Percentiles rank a stretch among this genome's conserved stretches.
phyloP scores from a whole-genome alignment of 352 stramenopile genomes.

The Phytophthora chlamydospora region DNA sequence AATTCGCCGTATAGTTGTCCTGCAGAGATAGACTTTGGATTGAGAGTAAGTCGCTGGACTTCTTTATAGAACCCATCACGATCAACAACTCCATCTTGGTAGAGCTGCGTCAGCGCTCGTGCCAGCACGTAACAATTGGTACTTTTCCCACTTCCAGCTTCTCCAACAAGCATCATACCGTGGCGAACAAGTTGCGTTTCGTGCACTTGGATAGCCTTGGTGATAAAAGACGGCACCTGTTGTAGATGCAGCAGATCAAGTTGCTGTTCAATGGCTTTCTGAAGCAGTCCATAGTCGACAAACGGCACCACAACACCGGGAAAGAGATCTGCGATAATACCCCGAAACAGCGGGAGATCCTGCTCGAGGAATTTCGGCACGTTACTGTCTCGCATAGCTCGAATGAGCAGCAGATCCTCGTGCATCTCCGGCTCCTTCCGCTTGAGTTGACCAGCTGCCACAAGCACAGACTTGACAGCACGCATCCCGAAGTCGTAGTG shows the following conservation, averaged over 20 bases:
- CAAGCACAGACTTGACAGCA: constrained; percentile 93
- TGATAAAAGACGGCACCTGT: constrained; percentile 86
- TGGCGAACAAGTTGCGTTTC: constrained; percentile 92
- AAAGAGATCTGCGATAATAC: constrained; percentile 95
- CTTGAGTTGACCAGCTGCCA: constrained; percentile 94
- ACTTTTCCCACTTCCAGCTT: constrained; percentile 90
- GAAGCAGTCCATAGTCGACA: constrained; percentile 93
- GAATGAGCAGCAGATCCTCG: constrained; percentile 94
- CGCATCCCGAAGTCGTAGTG: constrained; percentile 96
- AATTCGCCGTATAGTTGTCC: constrained; percentile 95
- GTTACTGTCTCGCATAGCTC: constrained; percentile 96
- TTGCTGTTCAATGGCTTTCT: constrained; percentile 89
- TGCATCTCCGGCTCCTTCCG: constrained; percentile 94
- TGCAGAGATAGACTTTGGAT: constrained; percentile 96
- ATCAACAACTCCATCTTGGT: constrained; percentile 81
- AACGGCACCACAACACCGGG: constrained; percentile 94
- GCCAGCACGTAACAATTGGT: constrained; percentile 84
- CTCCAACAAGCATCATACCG: constrained; percentile 95
- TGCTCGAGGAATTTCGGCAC: constrained; percentile 96
- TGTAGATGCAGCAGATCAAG: constrained; percentile 78
- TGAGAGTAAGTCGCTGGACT: constrained; percentile 90
- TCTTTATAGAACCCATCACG: constrained; percentile 89
- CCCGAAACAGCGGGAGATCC: constrained; percentile 93
- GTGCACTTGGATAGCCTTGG: constrained; percentile 90
- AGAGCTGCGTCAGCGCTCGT: constrained; percentile 72